Conservation (phyloP, 371 early-diverging fungal genomes). For the Apophysomyces ossiformis region DNA sequence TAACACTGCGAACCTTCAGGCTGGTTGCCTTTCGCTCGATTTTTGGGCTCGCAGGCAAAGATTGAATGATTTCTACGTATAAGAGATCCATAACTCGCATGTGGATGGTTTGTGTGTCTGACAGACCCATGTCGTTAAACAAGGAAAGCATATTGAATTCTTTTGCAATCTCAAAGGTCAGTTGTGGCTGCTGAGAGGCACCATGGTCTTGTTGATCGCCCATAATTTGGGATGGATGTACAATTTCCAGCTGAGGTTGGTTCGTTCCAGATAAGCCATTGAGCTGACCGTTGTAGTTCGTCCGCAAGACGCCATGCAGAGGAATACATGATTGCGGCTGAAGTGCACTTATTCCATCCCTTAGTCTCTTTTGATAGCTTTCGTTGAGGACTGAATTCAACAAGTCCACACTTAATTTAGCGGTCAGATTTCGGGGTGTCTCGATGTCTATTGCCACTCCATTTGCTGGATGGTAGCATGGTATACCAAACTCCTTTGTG, state of each 20-base stretch:
- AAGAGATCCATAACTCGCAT: slow-evolving; percentile 25
- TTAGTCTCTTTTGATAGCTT: slow-evolving; percentile 7
- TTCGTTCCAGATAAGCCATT: not conserved
- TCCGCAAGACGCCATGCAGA: not conserved
- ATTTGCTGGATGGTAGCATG: slow-evolving; percentile 91
- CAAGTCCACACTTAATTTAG: slow-evolving; percentile 59
- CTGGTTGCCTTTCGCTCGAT: slow-evolving; percentile 17
- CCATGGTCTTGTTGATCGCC: not conserved
- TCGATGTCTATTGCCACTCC: slow-evolving; percentile 76
- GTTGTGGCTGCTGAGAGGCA: not conserved
- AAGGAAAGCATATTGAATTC: not conserved
- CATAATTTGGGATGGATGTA: slow-evolving; percentile 5
- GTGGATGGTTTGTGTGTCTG: slow-evolving; percentile 12
- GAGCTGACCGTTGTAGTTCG: not conserved
- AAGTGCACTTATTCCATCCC: not conserved
- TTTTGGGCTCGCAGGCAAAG: slow-evolving; percentile 12
- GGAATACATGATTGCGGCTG: slow-evolving; percentile 4
- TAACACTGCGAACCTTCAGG: slow-evolving; percentile 25
- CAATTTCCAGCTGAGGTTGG: slow-evolving; percentile 4
- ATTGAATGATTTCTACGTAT: slow-evolving; percentile 19
- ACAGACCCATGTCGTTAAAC: not conserved
- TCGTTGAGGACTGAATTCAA: slow-evolving; percentile 43
- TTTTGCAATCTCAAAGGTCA: not conserved
- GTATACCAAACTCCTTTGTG: slow-evolving; percentile 81
- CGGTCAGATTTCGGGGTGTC: slow-evolving; percentile 59